These are phyloP conservation scores for Globisporangium recalcitrans DNA, from an alignment of 352 stramenopile species.

Conservation along the genomic window DNA sequence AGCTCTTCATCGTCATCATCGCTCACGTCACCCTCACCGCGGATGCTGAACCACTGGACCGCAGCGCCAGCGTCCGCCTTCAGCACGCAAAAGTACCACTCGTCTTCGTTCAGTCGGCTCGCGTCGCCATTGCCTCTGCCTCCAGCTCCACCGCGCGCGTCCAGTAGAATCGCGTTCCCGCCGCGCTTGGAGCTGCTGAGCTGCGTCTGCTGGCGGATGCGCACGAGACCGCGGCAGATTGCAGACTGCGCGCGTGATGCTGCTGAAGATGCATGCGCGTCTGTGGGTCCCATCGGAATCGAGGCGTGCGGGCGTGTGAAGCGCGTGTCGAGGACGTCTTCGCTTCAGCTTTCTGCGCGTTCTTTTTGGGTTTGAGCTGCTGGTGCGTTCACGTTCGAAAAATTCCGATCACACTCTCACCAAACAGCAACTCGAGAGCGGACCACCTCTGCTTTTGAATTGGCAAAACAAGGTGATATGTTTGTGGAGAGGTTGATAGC, in stretches of 20 bases:
- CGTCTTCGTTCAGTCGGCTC: slow-evolving; percentile 27
- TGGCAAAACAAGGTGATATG: background rate
- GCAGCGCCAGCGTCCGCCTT: slow-evolving; percentile 6
- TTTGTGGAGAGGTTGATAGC: background rate
- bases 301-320: background rate
- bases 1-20: slow-evolving; percentile 21
- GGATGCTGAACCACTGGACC: slow-evolving; percentile 41
- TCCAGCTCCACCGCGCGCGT: background rate
- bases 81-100: slow-evolving; percentile 48
- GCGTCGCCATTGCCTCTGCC: slow-evolving; percentile 7
- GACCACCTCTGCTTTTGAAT: background rate
- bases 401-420: background rate
- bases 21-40: slow-evolving; percentile 24
- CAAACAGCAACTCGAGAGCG: background rate
- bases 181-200: slow-evolving; percentile 13
- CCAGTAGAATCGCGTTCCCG: slow-evolving; percentile 7
- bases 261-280: background rate
- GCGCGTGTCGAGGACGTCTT: background rate
- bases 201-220: slow-evolving; percentile 32
- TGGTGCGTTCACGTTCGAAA: background rate
- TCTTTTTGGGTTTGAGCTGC: background rate
- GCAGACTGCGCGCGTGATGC: background rate
- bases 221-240: slow-evolving; percentile 33
- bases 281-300: background rate
- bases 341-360: background rate